A percentile compares a stretch with the other conserved stretches of the same genome.
Conservation (phyloP, 257 asterid species). For the Penstemon davidsonii region DNA sequence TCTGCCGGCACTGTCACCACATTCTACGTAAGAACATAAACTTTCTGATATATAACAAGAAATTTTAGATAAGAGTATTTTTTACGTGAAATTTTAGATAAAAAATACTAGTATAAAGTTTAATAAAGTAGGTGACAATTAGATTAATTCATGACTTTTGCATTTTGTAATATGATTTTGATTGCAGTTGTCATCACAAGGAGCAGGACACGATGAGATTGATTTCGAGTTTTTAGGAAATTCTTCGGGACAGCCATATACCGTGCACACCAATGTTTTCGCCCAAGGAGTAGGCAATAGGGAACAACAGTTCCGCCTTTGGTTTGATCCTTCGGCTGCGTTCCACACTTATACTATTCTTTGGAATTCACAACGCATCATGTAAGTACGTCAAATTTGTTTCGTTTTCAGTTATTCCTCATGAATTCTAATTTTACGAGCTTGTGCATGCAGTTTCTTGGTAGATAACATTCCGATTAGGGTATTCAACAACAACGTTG, state of each 20-base stretch:
- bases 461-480: conserved; percentile 45
- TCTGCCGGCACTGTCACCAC: conserved; percentile 85
- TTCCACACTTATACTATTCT: conserved; percentile 65
- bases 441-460: conserved; percentile 30
- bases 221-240: conserved; percentile 71
- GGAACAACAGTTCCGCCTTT: conserved; percentile 67
- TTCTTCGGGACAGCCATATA: conserved; percentile 51
- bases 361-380: conserved; percentile 54
- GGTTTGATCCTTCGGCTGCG: conserved; percentile 60
- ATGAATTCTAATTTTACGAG: background rate
- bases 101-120: background rate
- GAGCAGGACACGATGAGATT: conserved; percentile 56
- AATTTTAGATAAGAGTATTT: too few relatives aligned
- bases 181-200: conserved; percentile 49
- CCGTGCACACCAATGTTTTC: conserved; percentile 56
- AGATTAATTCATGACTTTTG: too few relatives aligned
- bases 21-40: conserved; percentile 43
- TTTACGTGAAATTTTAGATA: background rate
- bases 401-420: background rate
- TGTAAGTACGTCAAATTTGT: conserved; percentile 30
- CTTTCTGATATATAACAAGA: background rate
- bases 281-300: conserved; percentile 47
- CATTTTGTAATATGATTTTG: background rate
- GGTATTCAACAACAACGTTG: conserved; percentile 35
- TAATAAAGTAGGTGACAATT: background rate